Evolutionary conservation across 2,329 filamentous ascomycete species (phyloP).

Genomic region (Apiospora saccharicola): DNA sequence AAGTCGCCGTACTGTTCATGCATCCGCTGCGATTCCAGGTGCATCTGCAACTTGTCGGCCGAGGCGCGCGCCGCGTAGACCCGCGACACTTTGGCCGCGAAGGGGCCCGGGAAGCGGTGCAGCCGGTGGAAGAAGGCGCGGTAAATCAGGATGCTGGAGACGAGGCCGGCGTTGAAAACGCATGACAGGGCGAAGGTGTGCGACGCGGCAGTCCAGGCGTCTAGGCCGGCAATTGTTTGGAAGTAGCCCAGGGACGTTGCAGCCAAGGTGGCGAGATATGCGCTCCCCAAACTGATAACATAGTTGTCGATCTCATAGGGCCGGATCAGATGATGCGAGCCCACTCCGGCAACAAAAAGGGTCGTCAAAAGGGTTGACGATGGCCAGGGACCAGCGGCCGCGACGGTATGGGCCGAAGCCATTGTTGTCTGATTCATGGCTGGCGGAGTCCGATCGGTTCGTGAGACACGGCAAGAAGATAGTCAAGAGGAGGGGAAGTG

Average conservation of each 20-base stretch:
- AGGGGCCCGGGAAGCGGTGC: conserved; percentile 28
- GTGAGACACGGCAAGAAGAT: too few species aligned
- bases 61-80: conserved; percentile 26
- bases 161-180: conserved; percentile 2
- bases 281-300: not conserved
- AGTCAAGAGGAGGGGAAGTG: too few species aligned
- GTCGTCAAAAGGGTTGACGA: not conserved
- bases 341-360: not conserved
- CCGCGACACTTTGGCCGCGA: conserved; percentile 24
- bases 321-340: conserved; percentile 3
- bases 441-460: not conserved
- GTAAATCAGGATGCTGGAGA: conserved; percentile 7
- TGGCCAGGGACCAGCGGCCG: not conserved
- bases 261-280: not conserved
- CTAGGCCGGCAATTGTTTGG: not conserved
- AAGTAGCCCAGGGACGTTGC: not conserved
- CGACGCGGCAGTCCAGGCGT: not conserved
- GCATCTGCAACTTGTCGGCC: conserved; percentile 16
- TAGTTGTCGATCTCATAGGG: conserved; percentile 18
- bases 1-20: conserved; percentile 27
- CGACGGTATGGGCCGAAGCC: not conserved
- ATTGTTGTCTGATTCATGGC: not conserved
- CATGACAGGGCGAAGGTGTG: not conserved
- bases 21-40: conserved; percentile 22
- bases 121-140: conserved; percentile 28